Evolutionary conservation across 2,329 filamentous ascomycete species (phyloP).

Genomic region (Cercospora zeina): DNA sequence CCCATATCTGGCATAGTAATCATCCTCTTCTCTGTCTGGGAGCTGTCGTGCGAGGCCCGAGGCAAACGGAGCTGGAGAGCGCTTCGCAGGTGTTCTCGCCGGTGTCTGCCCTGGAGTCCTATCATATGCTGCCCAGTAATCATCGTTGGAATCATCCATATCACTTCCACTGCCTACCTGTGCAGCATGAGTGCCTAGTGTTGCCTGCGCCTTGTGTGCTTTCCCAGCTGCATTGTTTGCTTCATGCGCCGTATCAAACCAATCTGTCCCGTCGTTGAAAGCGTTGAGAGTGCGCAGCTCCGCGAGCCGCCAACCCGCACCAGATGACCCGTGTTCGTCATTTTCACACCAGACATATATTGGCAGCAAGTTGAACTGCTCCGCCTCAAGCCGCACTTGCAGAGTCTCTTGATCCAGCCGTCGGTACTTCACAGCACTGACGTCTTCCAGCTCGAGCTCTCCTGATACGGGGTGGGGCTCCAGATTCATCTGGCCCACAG

Average conservation of each 20-base stretch:
- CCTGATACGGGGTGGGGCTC: slow-evolving; percentile 81
- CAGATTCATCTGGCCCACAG: slow-evolving; percentile 63
- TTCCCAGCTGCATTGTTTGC: slow-evolving; percentile 55
- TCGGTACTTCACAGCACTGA: slow-evolving; percentile 62
- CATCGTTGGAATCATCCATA: slow-evolving; percentile 65
- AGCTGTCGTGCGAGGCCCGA: slow-evolving; percentile 33
- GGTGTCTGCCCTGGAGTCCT: slow-evolving; percentile 55
- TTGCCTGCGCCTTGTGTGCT: slow-evolving; percentile 11
- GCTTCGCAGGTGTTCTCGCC: slow-evolving; percentile 64
- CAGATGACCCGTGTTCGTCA: slow-evolving; percentile 58
- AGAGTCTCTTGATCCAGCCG: slow-evolving; percentile 75
- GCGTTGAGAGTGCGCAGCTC: slow-evolving; percentile 64
- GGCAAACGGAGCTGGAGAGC: slow-evolving; percentile 60
- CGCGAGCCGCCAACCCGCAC: slow-evolving; percentile 68
- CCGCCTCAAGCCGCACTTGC: slow-evolving; percentile 64
- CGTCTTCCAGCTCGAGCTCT: slow-evolving; percentile 74
- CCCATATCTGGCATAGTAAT: slow-evolving; percentile 76
- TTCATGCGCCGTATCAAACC: slow-evolving; percentile 59
- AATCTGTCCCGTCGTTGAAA: slow-evolving; percentile 57
- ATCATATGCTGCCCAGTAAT: slow-evolving; percentile 79
- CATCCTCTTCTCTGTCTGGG: slow-evolving; percentile 56
- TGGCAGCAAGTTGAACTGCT: slow-evolving; percentile 63
- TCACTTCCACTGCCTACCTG: slow-evolving; percentile 45
- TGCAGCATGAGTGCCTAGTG: slow-evolving; percentile 20
- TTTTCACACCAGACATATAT: slow-evolving; percentile 69